A percentile compares a stretch with the other conserved stretches of the same genome.
These are phyloP conservation scores for Hippophae rhamnoides DNA, from an alignment of 306 rosid species.

Conservation along the genomic window DNA sequence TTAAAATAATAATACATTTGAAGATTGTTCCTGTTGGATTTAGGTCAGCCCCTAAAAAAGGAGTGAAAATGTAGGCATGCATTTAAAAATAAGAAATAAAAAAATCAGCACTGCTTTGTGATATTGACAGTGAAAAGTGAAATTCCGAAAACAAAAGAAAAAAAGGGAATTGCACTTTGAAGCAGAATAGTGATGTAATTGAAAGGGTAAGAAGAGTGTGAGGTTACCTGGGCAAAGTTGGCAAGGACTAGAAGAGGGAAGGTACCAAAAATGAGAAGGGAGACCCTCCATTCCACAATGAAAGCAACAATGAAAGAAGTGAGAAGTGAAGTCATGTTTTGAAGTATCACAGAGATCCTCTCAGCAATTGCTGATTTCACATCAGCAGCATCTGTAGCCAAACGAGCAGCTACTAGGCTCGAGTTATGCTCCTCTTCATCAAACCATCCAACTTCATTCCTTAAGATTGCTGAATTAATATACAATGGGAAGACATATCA, in stretches of 20 bases:
- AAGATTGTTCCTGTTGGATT: conserved; percentile 16
- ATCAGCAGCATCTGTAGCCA: conserved; percentile 94
- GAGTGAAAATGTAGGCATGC: not conserved
- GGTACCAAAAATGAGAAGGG: conserved; percentile 77
- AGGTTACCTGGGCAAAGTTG: conserved; percentile 87
- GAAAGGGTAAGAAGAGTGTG: not conserved
- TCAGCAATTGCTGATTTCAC: conserved; percentile 96
- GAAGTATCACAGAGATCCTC: conserved; percentile 86
- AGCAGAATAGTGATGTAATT: not conserved
- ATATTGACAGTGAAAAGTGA: not conserved
- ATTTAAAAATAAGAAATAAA: not conserved
- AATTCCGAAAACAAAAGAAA: not conserved
- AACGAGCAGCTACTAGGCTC: conserved; percentile 71
- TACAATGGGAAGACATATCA: not conserved
- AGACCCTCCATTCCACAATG: conserved; percentile 98
- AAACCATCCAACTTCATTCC: conserved; percentile 98
- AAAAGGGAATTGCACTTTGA: not conserved
- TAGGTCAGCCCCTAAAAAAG: conserved; percentile 24
- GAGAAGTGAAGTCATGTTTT: conserved; percentile 94
- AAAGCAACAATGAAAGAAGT: conserved; percentile 96
- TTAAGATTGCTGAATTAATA: conserved; percentile 52
- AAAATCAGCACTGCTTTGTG: conserved; percentile 6
- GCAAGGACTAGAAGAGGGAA: conserved; percentile 95
- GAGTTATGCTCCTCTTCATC: conserved; percentile 99
- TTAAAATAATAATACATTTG: not conserved